phyloP scores from a whole-genome alignment of 2,329 filamentous ascomycete genomes.

The Epicoccum sorghinum region DNA sequence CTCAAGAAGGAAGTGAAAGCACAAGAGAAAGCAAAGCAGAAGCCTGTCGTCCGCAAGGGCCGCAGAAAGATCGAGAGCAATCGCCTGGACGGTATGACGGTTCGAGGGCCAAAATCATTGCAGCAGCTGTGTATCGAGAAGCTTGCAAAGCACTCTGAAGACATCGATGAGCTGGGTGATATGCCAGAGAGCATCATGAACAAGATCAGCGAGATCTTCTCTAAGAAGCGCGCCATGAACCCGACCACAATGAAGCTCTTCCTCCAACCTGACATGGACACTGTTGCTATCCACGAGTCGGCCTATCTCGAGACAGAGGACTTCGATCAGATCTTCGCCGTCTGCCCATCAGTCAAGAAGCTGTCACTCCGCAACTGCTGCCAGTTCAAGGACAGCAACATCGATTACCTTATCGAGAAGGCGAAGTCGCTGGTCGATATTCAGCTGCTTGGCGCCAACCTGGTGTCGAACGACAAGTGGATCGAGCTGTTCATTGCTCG shows the following conservation, averaged over 20 bases:
- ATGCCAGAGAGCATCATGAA: slow-evolving; percentile 63
- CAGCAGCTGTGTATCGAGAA: slow-evolving; percentile 69
- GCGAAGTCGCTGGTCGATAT: slow-evolving; percentile 72
- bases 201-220: slow-evolving; percentile 67
- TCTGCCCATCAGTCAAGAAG: slow-evolving; percentile 70
- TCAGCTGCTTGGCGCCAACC: slow-evolving; percentile 82
- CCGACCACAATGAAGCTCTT: slow-evolving; percentile 57
- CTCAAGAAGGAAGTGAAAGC: slow-evolving; percentile 69
- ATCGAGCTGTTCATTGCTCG: slow-evolving; percentile 69
- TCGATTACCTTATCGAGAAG: slow-evolving; percentile 80
- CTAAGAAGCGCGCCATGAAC: slow-evolving; percentile 66
- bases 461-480: slow-evolving; percentile 81
- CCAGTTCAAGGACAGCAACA: slow-evolving; percentile 84
- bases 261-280: slow-evolving; percentile 59
- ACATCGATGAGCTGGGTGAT: slow-evolving; percentile 69
- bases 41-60: slow-evolving; percentile 63
- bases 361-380: slow-evolving; percentile 84
- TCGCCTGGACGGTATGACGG: slow-evolving; percentile 75
- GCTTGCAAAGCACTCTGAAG: slow-evolving; percentile 66
- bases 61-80: slow-evolving; percentile 82
- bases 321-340: slow-evolving; percentile 79
- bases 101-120: slow-evolving; percentile 71
- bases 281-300: slow-evolving; percentile 66
- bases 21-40: slow-evolving; percentile 63
- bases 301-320: slow-evolving; percentile 74